These are phyloP conservation scores for Centella asiatica DNA, from an alignment of 129 eudicot genomes.

Conservation along the genomic window DNA sequence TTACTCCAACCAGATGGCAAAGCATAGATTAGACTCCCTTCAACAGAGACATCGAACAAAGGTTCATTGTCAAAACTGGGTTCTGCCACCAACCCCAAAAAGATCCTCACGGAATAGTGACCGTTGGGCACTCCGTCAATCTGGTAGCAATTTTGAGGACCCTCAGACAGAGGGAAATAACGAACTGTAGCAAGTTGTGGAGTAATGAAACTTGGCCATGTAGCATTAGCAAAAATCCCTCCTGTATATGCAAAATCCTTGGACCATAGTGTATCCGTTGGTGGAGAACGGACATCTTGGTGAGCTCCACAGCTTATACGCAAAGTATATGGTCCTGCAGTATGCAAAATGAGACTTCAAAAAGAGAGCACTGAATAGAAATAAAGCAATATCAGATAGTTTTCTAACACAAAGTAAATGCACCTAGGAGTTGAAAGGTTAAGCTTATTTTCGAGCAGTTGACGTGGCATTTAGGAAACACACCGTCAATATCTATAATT, in stretches of 20 bases:
- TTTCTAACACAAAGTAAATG: background rate
- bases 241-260: slow-evolving; percentile 87
- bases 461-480: no score
- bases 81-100: slow-evolving; percentile 57
- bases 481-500: no score
- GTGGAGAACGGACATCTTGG: slow-evolving; percentile 45
- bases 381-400: background rate
- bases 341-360: slow-evolving; percentile 8
- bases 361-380: background rate
- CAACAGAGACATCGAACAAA: slow-evolving; percentile 72
- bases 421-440: no score
- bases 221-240: slow-evolving; percentile 74
- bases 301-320: slow-evolving; percentile 96
- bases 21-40: slow-evolving; percentile 77
- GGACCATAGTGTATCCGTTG: slow-evolving; percentile 80
- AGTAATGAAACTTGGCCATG: slow-evolving; percentile 64
- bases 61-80: slow-evolving; percentile 92
- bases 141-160: slow-evolving; percentile 92
- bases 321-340: slow-evolving; percentile 68
- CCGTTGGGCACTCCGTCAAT: slow-evolving; percentile 66
- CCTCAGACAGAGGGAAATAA: slow-evolving; percentile 77
- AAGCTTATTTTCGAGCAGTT: no score
- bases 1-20: slow-evolving; percentile 86
- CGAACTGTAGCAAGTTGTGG: slow-evolving; percentile 68
- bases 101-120: slow-evolving; percentile 67